phyloP scores from a whole-genome alignment of 805 yeast species.

The Metschnikowia drakensbergensis region DNA sequence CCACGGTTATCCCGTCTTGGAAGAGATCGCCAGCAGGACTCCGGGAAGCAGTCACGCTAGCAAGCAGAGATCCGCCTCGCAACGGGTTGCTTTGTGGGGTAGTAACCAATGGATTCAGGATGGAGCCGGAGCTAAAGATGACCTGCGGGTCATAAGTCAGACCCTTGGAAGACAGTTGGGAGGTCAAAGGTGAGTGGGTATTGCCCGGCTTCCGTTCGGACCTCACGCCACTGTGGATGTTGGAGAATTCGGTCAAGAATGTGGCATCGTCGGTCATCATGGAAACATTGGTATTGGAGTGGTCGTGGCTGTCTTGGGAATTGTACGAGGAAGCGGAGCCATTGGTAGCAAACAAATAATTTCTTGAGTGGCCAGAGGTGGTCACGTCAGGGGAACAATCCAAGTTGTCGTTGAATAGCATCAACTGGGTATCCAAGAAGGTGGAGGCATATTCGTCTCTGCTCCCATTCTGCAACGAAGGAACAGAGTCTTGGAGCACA shows the following conservation, averaged over 20 bases:
- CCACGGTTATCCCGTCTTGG: not conserved
- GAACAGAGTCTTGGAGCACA: slow-evolving; percentile 4
- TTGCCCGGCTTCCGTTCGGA: not conserved
- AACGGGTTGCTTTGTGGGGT: slow-evolving; percentile 3
- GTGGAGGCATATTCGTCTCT: not conserved
- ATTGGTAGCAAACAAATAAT: not conserved
- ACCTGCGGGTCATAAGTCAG: not conserved
- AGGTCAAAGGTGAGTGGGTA: slow-evolving; percentile 2
- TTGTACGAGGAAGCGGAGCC: not conserved
- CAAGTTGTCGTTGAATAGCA: slow-evolving; percentile 1
- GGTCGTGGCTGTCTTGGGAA: not conserved
- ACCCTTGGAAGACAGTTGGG: slow-evolving; percentile 2
- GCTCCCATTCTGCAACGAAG: not conserved
- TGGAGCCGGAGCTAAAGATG: not conserved
- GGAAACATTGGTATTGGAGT: not conserved
- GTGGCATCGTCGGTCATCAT: slow-evolving; percentile 4
- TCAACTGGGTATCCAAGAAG: not conserved
- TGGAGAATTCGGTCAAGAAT: slow-evolving; percentile 4
- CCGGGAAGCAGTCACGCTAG: not conserved
- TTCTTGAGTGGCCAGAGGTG: not conserved
- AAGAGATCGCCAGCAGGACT: slow-evolving; percentile 1
- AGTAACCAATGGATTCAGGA: not conserved
- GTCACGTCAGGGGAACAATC: not conserved
- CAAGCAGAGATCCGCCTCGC: not conserved
- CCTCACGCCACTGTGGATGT: not conserved